phyloP scores from a whole-genome alignment of 345 rosid species.

The Eucalyptus pauciflora region DNA sequence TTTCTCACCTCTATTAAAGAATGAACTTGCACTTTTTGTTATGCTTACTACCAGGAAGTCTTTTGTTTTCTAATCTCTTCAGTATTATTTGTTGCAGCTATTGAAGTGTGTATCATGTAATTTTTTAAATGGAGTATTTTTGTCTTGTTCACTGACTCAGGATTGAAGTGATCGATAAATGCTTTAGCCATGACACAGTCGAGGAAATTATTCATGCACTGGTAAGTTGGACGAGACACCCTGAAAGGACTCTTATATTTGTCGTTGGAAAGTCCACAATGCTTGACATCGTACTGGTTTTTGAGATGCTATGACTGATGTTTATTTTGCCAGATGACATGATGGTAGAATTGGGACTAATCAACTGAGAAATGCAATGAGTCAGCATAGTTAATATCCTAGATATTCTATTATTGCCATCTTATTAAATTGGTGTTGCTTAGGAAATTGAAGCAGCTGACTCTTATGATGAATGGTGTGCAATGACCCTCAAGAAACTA shows the following conservation, averaged over 20 bases:
- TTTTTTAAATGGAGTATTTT: too few relatives aligned
- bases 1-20: too few relatives aligned
- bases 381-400: background rate
- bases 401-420: background rate
- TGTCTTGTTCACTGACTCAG: conserved; percentile 11
- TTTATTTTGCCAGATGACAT: background rate
- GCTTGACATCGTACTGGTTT: background rate
- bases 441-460: background rate
- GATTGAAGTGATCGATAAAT: conserved; percentile 66
- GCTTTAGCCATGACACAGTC: conserved; percentile 70
- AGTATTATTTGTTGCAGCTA: rapidly evolving
- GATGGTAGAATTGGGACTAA: background rate
- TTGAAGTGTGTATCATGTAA: too few relatives aligned
- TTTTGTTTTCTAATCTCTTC: too few relatives aligned
- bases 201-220: conserved; percentile 76
- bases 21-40: too few relatives aligned
- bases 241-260: background rate
- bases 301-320: background rate
- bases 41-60: rapidly evolving
- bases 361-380: background rate
- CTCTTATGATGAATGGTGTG: conserved; percentile 36
- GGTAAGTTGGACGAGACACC: conserved; percentile 23
- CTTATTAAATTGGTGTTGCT: background rate
- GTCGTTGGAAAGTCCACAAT: background rate
- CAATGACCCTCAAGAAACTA: conserved; percentile 38